Conservation (phyloP, 257 asterid genomes). For the Plantago elongata region DNA sequence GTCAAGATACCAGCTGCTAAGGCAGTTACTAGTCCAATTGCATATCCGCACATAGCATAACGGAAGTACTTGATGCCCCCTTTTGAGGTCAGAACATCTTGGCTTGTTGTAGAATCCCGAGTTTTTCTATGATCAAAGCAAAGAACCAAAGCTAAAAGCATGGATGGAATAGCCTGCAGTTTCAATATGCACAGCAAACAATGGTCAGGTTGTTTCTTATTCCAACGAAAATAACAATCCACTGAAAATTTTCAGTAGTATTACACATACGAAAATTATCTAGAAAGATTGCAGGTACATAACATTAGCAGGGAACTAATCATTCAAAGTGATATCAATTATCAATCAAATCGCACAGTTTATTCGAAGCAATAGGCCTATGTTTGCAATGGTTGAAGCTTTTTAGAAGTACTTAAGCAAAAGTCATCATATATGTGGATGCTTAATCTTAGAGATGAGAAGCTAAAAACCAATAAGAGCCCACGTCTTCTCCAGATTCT, state of each 20-base stretch:
- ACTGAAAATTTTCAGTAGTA: too few relatives aligned
- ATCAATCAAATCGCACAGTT: neutral
- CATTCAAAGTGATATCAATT: neutral
- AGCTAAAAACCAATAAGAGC: too few relatives aligned
- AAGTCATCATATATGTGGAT: too few relatives aligned
- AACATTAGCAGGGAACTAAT: too few relatives aligned
- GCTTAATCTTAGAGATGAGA: too few relatives aligned
- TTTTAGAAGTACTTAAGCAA: too few relatives aligned
- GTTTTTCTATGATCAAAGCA: constrained; percentile 71
- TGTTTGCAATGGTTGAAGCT: too few relatives aligned
- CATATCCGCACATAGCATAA: constrained; percentile 78
- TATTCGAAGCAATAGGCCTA: too few relatives aligned
- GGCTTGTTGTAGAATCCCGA: constrained; percentile 34
- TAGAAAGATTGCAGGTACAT: too few relatives aligned
- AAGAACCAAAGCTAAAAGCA: constrained; percentile 94
- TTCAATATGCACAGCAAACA: constrained; percentile 17
- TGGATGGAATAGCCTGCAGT: constrained; percentile 93
- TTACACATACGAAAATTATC: too few relatives aligned
- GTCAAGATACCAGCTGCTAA: constrained; percentile 89
- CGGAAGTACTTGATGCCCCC: constrained; percentile 57
- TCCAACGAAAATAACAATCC: too few relatives aligned
- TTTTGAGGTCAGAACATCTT: constrained; percentile 44
- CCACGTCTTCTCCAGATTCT: too few relatives aligned
- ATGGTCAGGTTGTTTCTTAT: constrained; percentile 14
- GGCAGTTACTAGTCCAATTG: constrained; percentile 76